phyloP scores from a whole-genome alignment of 2,329 filamentous ascomycete species.

The Fonsecaea monophora region DNA sequence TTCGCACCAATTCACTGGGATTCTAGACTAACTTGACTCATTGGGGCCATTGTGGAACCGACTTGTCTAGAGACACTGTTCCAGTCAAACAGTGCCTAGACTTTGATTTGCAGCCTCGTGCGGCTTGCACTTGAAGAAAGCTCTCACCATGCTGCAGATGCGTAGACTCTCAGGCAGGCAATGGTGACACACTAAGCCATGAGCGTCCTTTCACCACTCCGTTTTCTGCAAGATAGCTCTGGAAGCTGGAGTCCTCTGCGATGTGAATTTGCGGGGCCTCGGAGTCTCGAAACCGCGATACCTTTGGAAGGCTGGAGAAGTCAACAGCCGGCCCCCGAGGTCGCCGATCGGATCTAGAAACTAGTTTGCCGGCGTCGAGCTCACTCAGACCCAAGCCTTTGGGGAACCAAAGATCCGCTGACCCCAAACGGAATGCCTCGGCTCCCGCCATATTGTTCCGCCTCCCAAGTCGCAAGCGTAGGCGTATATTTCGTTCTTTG shows the following conservation, averaged over 20 bases:
- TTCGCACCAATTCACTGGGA: conserved; percentile 17
- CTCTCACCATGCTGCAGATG: conserved; percentile 8
- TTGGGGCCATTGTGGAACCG: conserved; percentile 18
- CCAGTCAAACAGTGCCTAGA: conserved; percentile 19
- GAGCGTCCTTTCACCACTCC: conserved; percentile 21
- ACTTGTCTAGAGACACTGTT: conserved; percentile 21
- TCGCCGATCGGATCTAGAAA: neutral
- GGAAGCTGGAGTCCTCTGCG: conserved; percentile 9
- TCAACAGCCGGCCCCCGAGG: conserved; percentile 6
- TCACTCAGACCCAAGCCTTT: conserved; percentile 14
- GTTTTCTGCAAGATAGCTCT: conserved; percentile 24
- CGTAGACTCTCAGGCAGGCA: conserved; percentile 3
- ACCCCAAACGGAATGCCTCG: conserved; percentile 18
- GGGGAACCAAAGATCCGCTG: conserved; percentile 17
- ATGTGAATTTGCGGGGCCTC: conserved; percentile 10
- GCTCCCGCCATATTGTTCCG: neutral
- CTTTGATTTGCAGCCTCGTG: conserved; percentile 12
- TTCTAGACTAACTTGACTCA: conserved; percentile 9
- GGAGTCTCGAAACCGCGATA: conserved; percentile 17
- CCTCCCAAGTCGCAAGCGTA: neutral
- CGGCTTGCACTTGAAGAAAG: conserved; percentile 6
- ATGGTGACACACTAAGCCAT: conserved; percentile 14
- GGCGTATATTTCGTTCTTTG: neutral
- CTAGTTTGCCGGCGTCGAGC: conserved; percentile 17
- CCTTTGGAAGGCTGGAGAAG: conserved; percentile 18